Conservation (phyloP, 306 rosid species). For the Acacia crassicarpa region DNA sequence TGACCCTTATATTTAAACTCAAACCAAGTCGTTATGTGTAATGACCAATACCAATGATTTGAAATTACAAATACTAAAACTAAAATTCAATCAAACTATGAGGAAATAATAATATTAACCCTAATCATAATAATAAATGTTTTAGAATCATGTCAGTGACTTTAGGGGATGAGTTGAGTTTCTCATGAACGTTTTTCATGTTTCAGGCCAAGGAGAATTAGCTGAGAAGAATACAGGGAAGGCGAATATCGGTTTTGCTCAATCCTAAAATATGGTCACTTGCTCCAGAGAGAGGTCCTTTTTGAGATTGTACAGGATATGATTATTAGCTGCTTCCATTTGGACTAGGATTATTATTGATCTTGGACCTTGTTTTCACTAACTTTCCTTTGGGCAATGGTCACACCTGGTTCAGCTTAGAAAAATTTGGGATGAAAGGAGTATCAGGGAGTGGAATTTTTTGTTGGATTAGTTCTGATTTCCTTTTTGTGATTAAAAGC, state of each 20-base stretch:
- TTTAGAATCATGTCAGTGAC: background rate
- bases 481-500: constrained; percentile 18
- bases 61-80: too few species aligned
- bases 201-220: constrained; percentile 90
- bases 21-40: too few species aligned
- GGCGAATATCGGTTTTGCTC: constrained; percentile 33
- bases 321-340: constrained; percentile 27
- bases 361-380: background rate
- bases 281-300: constrained; percentile 36
- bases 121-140: background rate
- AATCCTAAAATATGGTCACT: constrained; percentile 38
- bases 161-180: constrained; percentile 17
- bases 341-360: constrained; percentile 26
- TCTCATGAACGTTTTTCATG: constrained; percentile 35
- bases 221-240: constrained; percentile 30
- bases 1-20: too few species aligned
- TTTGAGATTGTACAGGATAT: constrained; percentile 52
- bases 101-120: too few species aligned
- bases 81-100: too few species aligned
- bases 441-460: constrained; percentile 35
- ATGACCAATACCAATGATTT: too few species aligned
- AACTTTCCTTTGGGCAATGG: background rate
- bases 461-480: constrained; percentile 36
- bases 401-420: background rate
- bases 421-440: background rate